These are phyloP conservation scores for Geranium brycei DNA, from an alignment of 345 rosid genomes.

Conservation along the genomic window DNA sequence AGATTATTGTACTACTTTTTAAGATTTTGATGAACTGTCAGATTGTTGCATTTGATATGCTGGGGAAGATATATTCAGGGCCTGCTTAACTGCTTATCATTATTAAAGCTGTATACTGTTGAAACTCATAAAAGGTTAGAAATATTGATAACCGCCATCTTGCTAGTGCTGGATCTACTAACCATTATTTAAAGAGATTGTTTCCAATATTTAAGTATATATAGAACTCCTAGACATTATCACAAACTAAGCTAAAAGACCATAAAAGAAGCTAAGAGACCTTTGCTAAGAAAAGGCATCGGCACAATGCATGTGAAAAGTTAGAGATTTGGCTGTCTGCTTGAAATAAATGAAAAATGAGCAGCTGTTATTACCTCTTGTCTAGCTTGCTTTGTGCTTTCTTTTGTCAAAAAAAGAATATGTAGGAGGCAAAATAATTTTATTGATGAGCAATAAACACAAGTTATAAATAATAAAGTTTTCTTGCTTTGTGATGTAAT, in stretches of 20 bases:
- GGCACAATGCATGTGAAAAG: not conserved
- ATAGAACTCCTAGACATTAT: not conserved
- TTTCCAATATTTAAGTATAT: not conserved
- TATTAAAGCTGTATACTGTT: not conserved
- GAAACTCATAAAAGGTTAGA: not conserved
- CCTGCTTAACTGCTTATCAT: not conserved
- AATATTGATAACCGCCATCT: not conserved
- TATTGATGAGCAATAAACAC: not conserved
- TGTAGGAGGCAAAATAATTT: too few relatives aligned
- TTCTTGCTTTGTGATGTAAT: not conserved
- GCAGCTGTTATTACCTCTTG: not conserved
- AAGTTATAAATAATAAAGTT: too few relatives aligned
- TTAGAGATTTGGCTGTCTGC: not conserved
- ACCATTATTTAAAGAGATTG: not conserved
- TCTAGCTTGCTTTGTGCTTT: too few relatives aligned
- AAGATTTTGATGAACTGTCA: too few relatives aligned
- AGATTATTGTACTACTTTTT: too few relatives aligned
- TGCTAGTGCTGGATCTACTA: not conserved
- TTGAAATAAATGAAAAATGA: not conserved
- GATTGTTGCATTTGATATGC: too few relatives aligned
- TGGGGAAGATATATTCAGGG: not conserved
- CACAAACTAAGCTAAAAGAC: not conserved
- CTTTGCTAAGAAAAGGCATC: not conserved
- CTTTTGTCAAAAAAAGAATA: too few relatives aligned
- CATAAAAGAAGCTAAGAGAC: not conserved